Conservation (phyloP, 306 rosid species). For the Lathyrus aphaca region DNA sequence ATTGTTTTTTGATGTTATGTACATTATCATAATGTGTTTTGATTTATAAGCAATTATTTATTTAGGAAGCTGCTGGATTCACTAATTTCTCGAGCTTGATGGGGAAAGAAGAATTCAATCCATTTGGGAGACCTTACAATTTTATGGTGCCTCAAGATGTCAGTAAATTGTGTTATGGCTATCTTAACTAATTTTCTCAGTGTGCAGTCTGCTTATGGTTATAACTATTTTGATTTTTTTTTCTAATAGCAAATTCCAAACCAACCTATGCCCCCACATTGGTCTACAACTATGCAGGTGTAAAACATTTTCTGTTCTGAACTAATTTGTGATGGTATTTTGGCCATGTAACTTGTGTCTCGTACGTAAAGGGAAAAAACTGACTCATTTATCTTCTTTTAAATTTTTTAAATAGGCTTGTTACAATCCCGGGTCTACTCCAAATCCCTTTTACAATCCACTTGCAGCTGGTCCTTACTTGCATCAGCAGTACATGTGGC, state of each 20-base stretch:
- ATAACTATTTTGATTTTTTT: background rate
- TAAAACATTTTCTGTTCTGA: constrained; percentile 9
- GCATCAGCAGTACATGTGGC: constrained; percentile 30
- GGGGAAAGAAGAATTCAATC: constrained; percentile 43
- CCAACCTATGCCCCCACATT: constrained; percentile 25
- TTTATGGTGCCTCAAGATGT: constrained; percentile 45
- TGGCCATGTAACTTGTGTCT: constrained; percentile 6
- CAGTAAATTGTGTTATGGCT: constrained; percentile 32
- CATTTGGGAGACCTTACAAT: constrained; percentile 32
- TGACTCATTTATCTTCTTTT: constrained; percentile 22
- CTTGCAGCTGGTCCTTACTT: constrained; percentile 38
- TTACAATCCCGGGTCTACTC: constrained; percentile 29
- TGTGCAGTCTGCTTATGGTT: background rate
- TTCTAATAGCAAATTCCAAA: constrained; percentile 35
- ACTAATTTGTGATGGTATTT: constrained; percentile 24
- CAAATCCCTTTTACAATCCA: constrained; percentile 31
- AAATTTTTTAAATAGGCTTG: constrained; percentile 40
- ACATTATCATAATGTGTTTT: constrained; percentile 18
- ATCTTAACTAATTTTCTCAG: constrained; percentile 35
- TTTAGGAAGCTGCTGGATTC: constrained; percentile 25
- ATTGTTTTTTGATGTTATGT: constrained; percentile 22
- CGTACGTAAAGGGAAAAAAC: constrained; percentile 5
- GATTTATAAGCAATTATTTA: constrained; percentile 23
- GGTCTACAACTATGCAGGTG: constrained; percentile 49
- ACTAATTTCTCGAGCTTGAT: constrained; percentile 33